Percentiles rank a stretch among this genome's conserved stretches.
phyloP scores from a whole-genome alignment of 2,329 filamentous ascomycete genomes.

The Hortaea werneckii region DNA sequence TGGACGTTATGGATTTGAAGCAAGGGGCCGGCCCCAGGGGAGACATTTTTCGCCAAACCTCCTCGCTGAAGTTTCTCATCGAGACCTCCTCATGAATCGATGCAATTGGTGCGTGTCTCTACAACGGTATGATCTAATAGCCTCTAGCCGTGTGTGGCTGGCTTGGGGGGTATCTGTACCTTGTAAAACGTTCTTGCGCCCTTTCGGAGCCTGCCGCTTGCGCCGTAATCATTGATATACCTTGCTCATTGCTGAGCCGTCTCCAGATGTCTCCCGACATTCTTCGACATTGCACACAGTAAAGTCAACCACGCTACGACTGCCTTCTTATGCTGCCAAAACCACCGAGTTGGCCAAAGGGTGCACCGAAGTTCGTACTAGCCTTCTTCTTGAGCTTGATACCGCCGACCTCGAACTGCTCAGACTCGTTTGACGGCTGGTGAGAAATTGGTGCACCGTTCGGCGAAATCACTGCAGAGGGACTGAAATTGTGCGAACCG shows the following conservation, averaged over 20 bases:
- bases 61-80: no score
- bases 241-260: neutral
- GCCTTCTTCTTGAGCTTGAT: conserved; percentile 28
- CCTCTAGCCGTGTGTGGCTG: neutral
- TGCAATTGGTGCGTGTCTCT: neutral
- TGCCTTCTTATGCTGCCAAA: conserved; percentile 13
- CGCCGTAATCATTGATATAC: neutral
- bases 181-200: neutral
- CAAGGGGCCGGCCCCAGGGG: conserved; percentile 1
- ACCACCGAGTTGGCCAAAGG: conserved; percentile 25
- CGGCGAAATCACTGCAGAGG: conserved; percentile 7
- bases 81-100: no score
- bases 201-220: neutral
- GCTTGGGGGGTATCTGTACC: neutral
- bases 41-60: neutral
- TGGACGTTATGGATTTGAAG: conserved; percentile 1
- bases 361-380: conserved; percentile 27
- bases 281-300: no score
- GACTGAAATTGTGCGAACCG: conserved; percentile 11
- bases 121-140: neutral
- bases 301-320: neutral
- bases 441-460: conserved; percentile 2
- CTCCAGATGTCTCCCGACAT: no score
- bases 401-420: conserved; percentile 22
- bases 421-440: conserved; percentile 15